These are phyloP conservation scores for Coniochaeta prunicola DNA, from an alignment of 2,329 filamentous ascomycete genomes.

Conservation along the genomic window DNA sequence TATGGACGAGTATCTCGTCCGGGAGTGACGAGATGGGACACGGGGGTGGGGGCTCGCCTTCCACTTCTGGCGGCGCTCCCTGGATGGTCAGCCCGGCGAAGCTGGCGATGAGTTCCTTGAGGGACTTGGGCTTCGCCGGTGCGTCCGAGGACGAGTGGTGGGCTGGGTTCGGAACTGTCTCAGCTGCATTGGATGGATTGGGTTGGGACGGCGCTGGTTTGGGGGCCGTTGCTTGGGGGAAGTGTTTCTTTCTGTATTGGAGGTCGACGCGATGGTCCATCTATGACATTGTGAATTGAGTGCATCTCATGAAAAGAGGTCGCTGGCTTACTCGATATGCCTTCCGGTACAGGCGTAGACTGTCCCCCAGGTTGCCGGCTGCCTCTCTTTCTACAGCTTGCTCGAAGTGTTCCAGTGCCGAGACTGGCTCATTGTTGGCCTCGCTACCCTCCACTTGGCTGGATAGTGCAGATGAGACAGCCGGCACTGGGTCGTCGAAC, in stretches of 20 bases:
- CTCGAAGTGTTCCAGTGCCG: constrained; percentile 90
- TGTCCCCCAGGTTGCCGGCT: constrained; percentile 81
- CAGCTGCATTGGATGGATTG: constrained; percentile 33
- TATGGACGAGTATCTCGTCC: constrained; percentile 75
- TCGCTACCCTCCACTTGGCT: constrained; percentile 14
- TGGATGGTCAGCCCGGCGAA: constrained; percentile 68
- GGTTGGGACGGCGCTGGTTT: constrained; percentile 25
- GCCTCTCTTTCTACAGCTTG: constrained; percentile 82
- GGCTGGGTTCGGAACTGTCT: constrained; percentile 43
- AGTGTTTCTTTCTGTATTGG: constrained; percentile 86
- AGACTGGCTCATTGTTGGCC: constrained; percentile 45
- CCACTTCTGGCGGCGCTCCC: constrained; percentile 58
- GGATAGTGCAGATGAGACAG: constrained; percentile 6
- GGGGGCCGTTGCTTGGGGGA: constrained; percentile 53
- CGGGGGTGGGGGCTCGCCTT: constrained; percentile 65
- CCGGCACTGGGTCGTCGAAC: constrained; percentile 25
- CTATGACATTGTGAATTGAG: constrained; percentile 30
- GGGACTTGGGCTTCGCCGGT: constrained; percentile 44
- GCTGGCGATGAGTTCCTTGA: constrained; percentile 64
- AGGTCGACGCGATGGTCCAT: constrained; percentile 81
- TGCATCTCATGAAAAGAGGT: background rate
- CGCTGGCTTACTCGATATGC: constrained; percentile 65
- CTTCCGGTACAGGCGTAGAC: constrained; percentile 77
- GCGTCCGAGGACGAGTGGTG: constrained; percentile 37
- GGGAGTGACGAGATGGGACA: constrained; percentile 75